A percentile compares a stretch with the other conserved stretches of the same genome.
phyloP scores from a whole-genome alignment of 192 early-diverging fungal species.

The Backusella tuberculispora region DNA sequence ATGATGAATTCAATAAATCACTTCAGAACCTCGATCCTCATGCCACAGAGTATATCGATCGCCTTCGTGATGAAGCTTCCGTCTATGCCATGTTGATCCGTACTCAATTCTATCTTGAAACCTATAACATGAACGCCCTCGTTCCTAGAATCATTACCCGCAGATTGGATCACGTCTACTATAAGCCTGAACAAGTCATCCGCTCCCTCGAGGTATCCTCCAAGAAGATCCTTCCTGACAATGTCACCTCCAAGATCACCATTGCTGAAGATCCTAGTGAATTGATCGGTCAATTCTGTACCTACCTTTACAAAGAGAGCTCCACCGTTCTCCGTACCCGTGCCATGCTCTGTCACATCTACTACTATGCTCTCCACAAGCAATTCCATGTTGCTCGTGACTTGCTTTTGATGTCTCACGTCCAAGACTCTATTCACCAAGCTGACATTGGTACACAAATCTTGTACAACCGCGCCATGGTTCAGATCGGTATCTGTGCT shows the following conservation, averaged over 20 bases:
- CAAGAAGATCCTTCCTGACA: conserved; percentile 49
- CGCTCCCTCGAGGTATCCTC: conserved; percentile 66
- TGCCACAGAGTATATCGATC: conserved; percentile 93
- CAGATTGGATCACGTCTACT: conserved; percentile 95
- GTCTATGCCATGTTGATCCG: conserved; percentile 90
- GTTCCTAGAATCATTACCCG: conserved; percentile 80
- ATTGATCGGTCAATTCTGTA: conserved; percentile 83
- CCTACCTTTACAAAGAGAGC: conserved; percentile 86
- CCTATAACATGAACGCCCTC: conserved; percentile 57
- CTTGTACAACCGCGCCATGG: conserved; percentile 94
- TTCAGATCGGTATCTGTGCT: conserved; percentile 94
- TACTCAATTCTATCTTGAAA: conserved; percentile 86
- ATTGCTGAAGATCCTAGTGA: conserved; percentile 52
- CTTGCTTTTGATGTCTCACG: conserved; percentile 97
- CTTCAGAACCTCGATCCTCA: conserved; percentile 97
- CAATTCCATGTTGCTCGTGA: conserved; percentile 92
- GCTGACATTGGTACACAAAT: conserved; percentile 93
- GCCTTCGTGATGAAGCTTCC: conserved; percentile 87
- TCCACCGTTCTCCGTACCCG: conserved; percentile 86
- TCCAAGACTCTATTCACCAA: conserved; percentile 91
- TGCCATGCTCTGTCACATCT: conserved; percentile 97
- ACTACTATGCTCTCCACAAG: conserved; percentile 97
- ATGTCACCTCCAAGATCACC: conserved; percentile 53
- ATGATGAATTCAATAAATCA: conserved; percentile 97
- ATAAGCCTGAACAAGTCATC: conserved; percentile 93